phyloP scores from a whole-genome alignment of 495 filamentous ascomycete species.

The Elasticomyces elasticus region DNA sequence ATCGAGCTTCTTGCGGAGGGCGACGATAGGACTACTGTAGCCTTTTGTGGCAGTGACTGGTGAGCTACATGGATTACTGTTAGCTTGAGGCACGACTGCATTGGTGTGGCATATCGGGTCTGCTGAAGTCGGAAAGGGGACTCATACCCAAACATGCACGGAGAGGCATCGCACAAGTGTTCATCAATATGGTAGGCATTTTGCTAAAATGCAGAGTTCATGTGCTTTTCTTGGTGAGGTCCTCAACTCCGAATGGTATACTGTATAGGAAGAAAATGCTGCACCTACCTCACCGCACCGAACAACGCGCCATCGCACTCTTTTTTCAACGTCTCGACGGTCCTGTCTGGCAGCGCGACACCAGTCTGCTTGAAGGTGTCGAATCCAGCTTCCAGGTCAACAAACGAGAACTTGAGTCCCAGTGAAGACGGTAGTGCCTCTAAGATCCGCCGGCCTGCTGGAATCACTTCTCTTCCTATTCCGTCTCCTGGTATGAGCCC shows the following conservation, averaged over 20 bases:
- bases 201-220: too few relatives aligned
- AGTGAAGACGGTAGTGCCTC: constrained; percentile 77
- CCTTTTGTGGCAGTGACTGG: constrained; percentile 80
- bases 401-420: constrained; percentile 84
- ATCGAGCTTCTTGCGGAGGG: constrained; percentile 86
- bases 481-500: constrained; percentile 97
- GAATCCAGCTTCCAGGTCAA: constrained; percentile 84
- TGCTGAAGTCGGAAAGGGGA: too few relatives aligned
- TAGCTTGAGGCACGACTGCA: not conserved
- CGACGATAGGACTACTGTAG: constrained; percentile 96
- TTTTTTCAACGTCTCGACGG: constrained; percentile 68
- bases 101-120: not conserved
- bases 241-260: too few relatives aligned
- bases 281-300: constrained; percentile 67
- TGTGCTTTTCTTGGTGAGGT: too few relatives aligned
- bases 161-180: too few relatives aligned
- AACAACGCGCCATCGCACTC: constrained; percentile 96
- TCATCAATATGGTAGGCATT: too few relatives aligned
- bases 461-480: constrained; percentile 97
- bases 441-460: constrained; percentile 79
- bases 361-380: constrained; percentile 86
- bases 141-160: too few relatives aligned
- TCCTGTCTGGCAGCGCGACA: constrained; percentile 77
- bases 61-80: constrained; percentile 40
- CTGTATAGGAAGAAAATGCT: not conserved